These are phyloP conservation scores for Cornus controversa DNA, from an alignment of 148 eudicot species.

Conservation along the genomic window DNA sequence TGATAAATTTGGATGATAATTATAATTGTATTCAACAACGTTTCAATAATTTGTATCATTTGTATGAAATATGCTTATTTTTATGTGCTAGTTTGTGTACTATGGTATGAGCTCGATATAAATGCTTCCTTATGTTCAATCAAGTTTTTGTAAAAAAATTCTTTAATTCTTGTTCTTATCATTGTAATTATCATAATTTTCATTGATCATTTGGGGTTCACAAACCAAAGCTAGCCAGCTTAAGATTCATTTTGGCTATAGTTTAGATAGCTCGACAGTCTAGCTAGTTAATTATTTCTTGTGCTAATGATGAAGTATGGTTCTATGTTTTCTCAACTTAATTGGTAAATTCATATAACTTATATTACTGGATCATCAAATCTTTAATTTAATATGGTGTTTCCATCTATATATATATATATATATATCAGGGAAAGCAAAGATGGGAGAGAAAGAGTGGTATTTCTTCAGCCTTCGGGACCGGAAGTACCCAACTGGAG, in stretches of 20 bases:
- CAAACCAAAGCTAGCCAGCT: background rate
- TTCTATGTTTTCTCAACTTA: background rate
- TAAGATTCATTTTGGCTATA: background rate
- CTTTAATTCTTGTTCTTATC: too few relatives aligned
- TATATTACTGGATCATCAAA: too few relatives aligned
- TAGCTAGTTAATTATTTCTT: background rate
- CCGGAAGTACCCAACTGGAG: slow-evolving; percentile 89
- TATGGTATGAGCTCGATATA: too few relatives aligned
- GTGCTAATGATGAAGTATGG: background rate
- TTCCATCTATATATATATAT: too few relatives aligned
- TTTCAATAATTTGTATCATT: too few relatives aligned
- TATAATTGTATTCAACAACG: too few relatives aligned
- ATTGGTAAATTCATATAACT: background rate
- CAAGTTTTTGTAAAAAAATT: too few relatives aligned
- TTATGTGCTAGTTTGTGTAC: too few relatives aligned
- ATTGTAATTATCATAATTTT: too few relatives aligned
- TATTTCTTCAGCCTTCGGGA: slow-evolving; percentile 85
- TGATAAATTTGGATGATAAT: background rate
- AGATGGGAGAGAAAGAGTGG: slow-evolving; percentile 95
- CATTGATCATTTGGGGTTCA: too few relatives aligned
- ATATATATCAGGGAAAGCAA: slow-evolving; percentile 52
- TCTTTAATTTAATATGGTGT: too few relatives aligned
- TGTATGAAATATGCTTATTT: too few relatives aligned
- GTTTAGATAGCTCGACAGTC: background rate
- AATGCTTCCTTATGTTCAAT: background rate